Conservation (phyloP, 495 filamentous ascomycete genomes). For the Annulohypoxylon stygium region DNA sequence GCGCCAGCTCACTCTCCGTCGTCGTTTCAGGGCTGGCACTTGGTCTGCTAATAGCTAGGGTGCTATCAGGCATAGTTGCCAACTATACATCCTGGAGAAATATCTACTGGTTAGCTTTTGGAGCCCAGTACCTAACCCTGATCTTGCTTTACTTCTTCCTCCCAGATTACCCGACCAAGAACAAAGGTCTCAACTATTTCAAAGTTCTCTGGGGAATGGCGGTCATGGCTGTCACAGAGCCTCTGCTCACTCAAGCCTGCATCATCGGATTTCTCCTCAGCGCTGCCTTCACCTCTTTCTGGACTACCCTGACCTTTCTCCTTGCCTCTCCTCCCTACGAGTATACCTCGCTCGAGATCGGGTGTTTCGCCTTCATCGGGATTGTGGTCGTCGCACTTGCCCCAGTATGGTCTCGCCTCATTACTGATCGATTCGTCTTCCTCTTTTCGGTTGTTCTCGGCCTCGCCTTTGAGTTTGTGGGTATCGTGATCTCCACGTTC, state of each 20-base stretch:
- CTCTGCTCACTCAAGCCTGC: constrained; percentile 72
- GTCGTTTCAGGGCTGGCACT: constrained; percentile 78
- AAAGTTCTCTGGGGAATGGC: constrained; percentile 73
- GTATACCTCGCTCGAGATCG: constrained; percentile 75
- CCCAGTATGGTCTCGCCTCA: constrained; percentile 74
- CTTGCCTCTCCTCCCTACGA: constrained; percentile 75
- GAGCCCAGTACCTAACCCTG: constrained; percentile 75
- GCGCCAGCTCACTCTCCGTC: constrained; percentile 75
- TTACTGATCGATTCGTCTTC: constrained; percentile 78
- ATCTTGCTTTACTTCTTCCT: constrained; percentile 75
- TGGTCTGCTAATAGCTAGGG: constrained; percentile 77
- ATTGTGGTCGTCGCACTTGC: constrained; percentile 74
- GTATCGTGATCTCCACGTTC: constrained; percentile 78
- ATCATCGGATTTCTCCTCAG: constrained; percentile 51
- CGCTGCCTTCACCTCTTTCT: constrained; percentile 53
- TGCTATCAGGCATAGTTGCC: constrained; percentile 79
- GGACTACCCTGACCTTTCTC: constrained; percentile 85
- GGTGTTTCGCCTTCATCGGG: constrained; percentile 83
- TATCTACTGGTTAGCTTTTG: constrained; percentile 82
- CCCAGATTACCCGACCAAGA: constrained; percentile 80
- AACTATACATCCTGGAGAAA: constrained; percentile 77
- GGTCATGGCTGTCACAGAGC: constrained; percentile 67
- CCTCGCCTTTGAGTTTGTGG: constrained; percentile 67
- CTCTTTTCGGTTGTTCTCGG: constrained; percentile 76
- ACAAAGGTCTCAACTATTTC: constrained; percentile 74